A percentile compares a stretch with the other conserved stretches of the same genome.
Evolutionary conservation across 257 asterid species (phyloP).

Genomic region (Petunia axillaris): DNA sequence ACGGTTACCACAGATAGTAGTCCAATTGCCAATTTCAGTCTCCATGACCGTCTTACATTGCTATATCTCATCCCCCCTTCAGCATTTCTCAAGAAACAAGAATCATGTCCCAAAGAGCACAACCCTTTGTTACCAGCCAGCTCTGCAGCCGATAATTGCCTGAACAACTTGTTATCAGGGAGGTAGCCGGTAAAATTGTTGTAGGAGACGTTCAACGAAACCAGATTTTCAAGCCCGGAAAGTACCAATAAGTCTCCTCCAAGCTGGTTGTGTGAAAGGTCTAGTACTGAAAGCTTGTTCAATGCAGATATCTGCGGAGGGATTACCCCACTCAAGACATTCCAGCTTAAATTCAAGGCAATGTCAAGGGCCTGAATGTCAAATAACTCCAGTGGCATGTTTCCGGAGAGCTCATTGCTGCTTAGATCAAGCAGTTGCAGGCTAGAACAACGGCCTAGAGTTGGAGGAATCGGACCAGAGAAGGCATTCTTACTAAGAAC

Average conservation of each 20-base stretch:
- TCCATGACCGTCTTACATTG: slow-evolving; percentile 49
- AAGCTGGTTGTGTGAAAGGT: slow-evolving; percentile 72
- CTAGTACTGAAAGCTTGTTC: slow-evolving; percentile 64
- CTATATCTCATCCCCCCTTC: slow-evolving; percentile 31
- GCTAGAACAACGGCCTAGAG: slow-evolving; percentile 58
- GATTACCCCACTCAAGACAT: slow-evolving; percentile 60
- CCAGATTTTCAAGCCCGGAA: slow-evolving; percentile 66
- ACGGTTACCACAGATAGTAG: slow-evolving; percentile 47
- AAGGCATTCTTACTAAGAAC: slow-evolving; percentile 55
- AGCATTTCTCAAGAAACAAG: slow-evolving; percentile 57
- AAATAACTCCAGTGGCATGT: slow-evolving; percentile 60
- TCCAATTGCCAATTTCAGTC: slow-evolving; percentile 62
- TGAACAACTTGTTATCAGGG: slow-evolving; percentile 75
- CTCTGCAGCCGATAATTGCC: slow-evolving; percentile 65
- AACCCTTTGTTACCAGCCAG: slow-evolving; percentile 63
- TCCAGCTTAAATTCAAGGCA: slow-evolving; percentile 78
- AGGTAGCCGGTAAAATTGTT: slow-evolving; percentile 77
- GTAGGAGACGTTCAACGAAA: slow-evolving; percentile 67
- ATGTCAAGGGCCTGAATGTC: slow-evolving; percentile 65
- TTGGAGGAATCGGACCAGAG: slow-evolving; percentile 60
- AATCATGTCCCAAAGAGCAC: slow-evolving; percentile 58
- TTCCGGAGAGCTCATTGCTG: slow-evolving; percentile 55
- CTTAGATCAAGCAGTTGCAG: slow-evolving; percentile 80
- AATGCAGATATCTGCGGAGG: slow-evolving; percentile 62
- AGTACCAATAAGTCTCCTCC: slow-evolving; percentile 65